Percentiles rank a stretch among this genome's conserved stretches.
phyloP scores from a whole-genome alignment of 805 yeast species.

The Ogataea wickerhamii region DNA sequence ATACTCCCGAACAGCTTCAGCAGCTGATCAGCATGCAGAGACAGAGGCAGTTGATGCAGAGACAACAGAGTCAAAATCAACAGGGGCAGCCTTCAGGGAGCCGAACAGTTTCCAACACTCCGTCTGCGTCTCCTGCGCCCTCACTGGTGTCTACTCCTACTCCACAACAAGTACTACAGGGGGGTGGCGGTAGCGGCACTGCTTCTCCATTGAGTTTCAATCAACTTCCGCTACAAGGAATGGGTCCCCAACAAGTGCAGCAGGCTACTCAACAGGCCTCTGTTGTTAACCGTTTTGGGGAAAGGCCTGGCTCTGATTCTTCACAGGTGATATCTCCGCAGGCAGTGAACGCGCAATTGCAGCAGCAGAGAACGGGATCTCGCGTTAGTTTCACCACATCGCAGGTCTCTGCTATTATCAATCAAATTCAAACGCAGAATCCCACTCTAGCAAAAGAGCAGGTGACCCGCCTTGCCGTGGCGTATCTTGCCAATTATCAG shows the following conservation, averaged over 20 bases:
- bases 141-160: conserved; percentile 20
- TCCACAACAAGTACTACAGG: conserved; percentile 19
- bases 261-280: neutral
- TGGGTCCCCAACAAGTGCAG: conserved; percentile 4
- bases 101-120: conserved; percentile 9
- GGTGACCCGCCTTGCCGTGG: conserved; percentile 62
- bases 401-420: conserved; percentile 62
- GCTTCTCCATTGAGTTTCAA: conserved; percentile 12
- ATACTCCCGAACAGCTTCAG: conserved; percentile 59
- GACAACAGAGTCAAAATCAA: conserved; percentile 23
- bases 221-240: conserved; percentile 14
- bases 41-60: conserved; percentile 40
- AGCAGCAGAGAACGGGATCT: conserved; percentile 15
- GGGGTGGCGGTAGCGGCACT: conserved; percentile 1
- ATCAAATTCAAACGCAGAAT: conserved; percentile 61
- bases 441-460: conserved; percentile 62
- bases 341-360: conserved; percentile 6
- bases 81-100: conserved; percentile 18
- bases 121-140: conserved; percentile 10
- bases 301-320: conserved; percentile 6
- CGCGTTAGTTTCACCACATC: conserved; percentile 47
- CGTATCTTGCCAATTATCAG: conserved; percentile 56
- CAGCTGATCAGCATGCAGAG: conserved; percentile 46
- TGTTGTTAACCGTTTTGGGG: neutral
- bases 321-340: conserved; percentile 11